A percentile compares a stretch with the other conserved stretches of the same genome.
These are phyloP conservation scores for Pythium myriotylum DNA, from an alignment of 352 stramenopile genomes.

Conservation along the genomic window DNA sequence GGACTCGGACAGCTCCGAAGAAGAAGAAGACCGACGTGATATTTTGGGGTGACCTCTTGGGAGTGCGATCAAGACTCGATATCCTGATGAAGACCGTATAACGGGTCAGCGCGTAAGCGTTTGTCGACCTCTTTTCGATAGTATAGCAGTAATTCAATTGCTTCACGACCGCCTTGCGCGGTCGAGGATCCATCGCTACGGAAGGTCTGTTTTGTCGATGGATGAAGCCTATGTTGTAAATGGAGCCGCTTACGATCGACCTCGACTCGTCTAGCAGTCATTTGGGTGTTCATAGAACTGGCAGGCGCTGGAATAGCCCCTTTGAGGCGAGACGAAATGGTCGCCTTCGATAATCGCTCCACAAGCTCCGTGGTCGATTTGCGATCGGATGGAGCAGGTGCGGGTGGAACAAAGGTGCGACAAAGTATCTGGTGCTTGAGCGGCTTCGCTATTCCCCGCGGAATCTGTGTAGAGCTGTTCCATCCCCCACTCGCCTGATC, in stretches of 20 bases:
- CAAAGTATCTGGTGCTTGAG: constrained; percentile 65
- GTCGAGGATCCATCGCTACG: no score
- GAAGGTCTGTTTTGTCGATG: constrained; percentile 1
- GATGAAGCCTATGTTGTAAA: constrained; percentile 19
- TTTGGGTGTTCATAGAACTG: not conserved
- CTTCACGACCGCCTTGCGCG: constrained; percentile 36
- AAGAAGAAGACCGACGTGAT: constrained; percentile 33
- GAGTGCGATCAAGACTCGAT: not conserved
- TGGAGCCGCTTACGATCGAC: constrained; percentile 24
- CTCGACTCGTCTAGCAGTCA: constrained; percentile 1
- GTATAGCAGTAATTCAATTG: constrained; percentile 61
- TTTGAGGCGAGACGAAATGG: constrained; percentile 61
- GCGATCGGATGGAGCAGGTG: constrained; percentile 31
- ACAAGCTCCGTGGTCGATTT: constrained; percentile 41
- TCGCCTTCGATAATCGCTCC: constrained; percentile 51
- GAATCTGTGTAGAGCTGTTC: constrained; percentile 62
- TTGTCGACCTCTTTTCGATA: constrained; percentile 71
- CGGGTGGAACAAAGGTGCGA: constrained; percentile 53
- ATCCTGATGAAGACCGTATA: constrained; percentile 26
- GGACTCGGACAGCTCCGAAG: constrained; percentile 29
- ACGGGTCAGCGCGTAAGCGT: constrained; percentile 37
- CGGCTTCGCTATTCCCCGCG: constrained; percentile 29
- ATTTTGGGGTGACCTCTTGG: constrained; percentile 36
- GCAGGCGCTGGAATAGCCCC: not conserved
- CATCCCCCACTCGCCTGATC: constrained; percentile 25